Evolutionary conservation across 495 filamentous ascomycete species (phyloP).

Genomic region (Hypoxylon trugodes): DNA sequence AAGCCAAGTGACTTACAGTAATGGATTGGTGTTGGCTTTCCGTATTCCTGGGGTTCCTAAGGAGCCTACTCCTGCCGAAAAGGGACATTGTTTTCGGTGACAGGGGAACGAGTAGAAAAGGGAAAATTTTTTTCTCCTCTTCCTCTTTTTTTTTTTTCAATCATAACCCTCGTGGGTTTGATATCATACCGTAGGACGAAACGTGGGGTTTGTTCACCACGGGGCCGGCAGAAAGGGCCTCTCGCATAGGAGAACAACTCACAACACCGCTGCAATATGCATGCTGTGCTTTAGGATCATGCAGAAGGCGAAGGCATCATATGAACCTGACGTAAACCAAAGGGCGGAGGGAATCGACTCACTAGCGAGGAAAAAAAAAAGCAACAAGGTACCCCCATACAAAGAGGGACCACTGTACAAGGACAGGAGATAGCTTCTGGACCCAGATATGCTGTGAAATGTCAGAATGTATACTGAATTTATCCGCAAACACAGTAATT

Average conservation of each 20-base stretch:
- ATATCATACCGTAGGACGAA: slow-evolving; percentile 42
- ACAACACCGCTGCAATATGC: slow-evolving; percentile 38
- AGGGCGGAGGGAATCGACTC: slow-evolving; percentile 21
- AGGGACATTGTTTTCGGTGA: slow-evolving; percentile 28
- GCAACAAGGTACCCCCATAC: slow-evolving; percentile 20
- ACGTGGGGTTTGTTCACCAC: slow-evolving; percentile 42
- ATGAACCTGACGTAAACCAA: slow-evolving; percentile 39
- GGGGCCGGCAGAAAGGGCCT: slow-evolving; percentile 37
- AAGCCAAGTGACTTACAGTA: slow-evolving; percentile 35
- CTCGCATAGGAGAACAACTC: slow-evolving; percentile 39
- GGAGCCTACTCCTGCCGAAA: slow-evolving; percentile 36
- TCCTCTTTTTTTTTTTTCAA: slow-evolving; percentile 18
- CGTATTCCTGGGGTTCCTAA: slow-evolving; percentile 27
- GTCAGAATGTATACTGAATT: slow-evolving; percentile 35
- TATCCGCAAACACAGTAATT: slow-evolving; percentile 44
- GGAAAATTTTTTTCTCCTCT: slow-evolving; percentile 25
- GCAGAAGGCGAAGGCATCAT: slow-evolving; percentile 25
- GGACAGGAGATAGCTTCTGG: slow-evolving; percentile 33
- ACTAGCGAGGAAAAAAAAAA: slow-evolving; percentile 32
- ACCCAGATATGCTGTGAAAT: slow-evolving; percentile 36
- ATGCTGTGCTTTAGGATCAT: slow-evolving; percentile 37
- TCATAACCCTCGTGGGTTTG: slow-evolving; percentile 31
- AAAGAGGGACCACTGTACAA: slow-evolving; percentile 19
- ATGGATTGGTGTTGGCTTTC: slow-evolving; percentile 37
- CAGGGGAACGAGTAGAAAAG: slow-evolving; percentile 30